These are phyloP conservation scores for Colletotrichum zoysiae DNA, from an alignment of 2,329 filamentous ascomycete genomes.

Conservation along the genomic window DNA sequence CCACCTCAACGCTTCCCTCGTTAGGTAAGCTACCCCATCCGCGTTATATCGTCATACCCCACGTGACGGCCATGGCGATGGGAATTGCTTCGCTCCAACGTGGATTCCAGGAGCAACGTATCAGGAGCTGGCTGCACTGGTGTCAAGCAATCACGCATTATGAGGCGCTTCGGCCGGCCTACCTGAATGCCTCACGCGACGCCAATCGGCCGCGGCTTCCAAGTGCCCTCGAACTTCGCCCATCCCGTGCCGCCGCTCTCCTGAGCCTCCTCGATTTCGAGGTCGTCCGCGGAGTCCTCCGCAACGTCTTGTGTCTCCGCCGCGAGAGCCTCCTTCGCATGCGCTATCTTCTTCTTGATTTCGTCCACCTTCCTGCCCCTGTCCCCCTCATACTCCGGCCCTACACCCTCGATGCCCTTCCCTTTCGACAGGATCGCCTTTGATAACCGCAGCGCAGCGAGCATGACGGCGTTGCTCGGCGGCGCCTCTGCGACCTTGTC, in stretches of 20 bases:
- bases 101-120: too few relatives aligned
- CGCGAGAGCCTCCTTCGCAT: conserved; percentile 25
- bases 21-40: conserved; percentile 1
- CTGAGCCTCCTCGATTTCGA: conserved; percentile 29
- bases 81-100: neutral
- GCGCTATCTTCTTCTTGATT: conserved; percentile 43
- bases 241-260: conserved; percentile 54
- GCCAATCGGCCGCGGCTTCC: conserved; percentile 71
- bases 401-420: conserved; percentile 23
- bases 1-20: neutral
- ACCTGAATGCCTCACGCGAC: conserved; percentile 54
- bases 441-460: conserved; percentile 60
- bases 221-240: conserved; percentile 63
- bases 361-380: conserved; percentile 46
- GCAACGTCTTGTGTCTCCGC: conserved; percentile 30
- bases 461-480: conserved; percentile 58
- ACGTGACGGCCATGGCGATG: conserved; percentile 17
- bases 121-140: neutral
- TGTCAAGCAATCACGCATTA: neutral
- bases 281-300: conserved; percentile 22
- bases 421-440: conserved; percentile 54
- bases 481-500: conserved; percentile 55
- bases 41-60: conserved; percentile 18
- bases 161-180: neutral
- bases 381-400: conserved; percentile 41